phyloP scores from a whole-genome alignment of 2,329 filamentous ascomycete species.

The Tricladium varicosporioides region DNA sequence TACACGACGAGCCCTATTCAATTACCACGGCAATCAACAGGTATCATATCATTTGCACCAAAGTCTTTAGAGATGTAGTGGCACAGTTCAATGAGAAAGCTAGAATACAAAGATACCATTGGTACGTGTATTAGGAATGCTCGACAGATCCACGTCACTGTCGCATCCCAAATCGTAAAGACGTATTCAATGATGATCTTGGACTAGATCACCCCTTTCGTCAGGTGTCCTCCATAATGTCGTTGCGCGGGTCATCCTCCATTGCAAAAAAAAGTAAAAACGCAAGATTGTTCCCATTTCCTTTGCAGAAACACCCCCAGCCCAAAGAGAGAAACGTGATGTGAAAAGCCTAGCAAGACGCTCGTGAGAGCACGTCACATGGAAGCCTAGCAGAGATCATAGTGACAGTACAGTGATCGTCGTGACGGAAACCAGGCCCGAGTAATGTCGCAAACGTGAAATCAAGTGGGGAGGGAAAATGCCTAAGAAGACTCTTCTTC shows the following conservation, averaged over 20 bases:
- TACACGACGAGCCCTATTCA: too few relatives aligned
- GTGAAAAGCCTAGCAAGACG: slow-evolving; percentile 15
- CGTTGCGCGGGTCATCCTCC: slow-evolving; percentile 22
- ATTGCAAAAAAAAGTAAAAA: slow-evolving; percentile 12
- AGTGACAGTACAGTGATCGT: slow-evolving; percentile 6
- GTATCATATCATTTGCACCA: neutral
- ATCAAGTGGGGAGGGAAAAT: slow-evolving; percentile 15
- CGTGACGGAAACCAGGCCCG: slow-evolving; percentile 5
- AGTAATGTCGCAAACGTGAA: slow-evolving; percentile 19
- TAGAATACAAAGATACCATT: slow-evolving; percentile 35
- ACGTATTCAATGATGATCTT: slow-evolving; percentile 26
- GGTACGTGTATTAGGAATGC: slow-evolving; percentile 24
- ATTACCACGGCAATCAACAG: too few relatives aligned
- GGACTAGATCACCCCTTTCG: slow-evolving; percentile 23
- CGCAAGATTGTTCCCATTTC: slow-evolving; percentile 12
- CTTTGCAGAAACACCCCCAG: slow-evolving; percentile 28
- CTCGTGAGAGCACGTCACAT: slow-evolving; percentile 18
- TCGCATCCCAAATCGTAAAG: slow-evolving; percentile 20
- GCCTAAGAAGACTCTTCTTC: slow-evolving; percentile 49
- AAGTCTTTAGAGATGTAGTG: slow-evolving; percentile 9
- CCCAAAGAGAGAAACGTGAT: slow-evolving; percentile 28
- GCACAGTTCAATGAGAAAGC: slow-evolving; percentile 26
- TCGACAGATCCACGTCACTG: slow-evolving; percentile 26
- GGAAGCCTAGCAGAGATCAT: slow-evolving; percentile 5
- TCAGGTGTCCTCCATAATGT: slow-evolving; percentile 29